Conservation (phyloP, 331 rosid species). For the Acacia concinna region DNA sequence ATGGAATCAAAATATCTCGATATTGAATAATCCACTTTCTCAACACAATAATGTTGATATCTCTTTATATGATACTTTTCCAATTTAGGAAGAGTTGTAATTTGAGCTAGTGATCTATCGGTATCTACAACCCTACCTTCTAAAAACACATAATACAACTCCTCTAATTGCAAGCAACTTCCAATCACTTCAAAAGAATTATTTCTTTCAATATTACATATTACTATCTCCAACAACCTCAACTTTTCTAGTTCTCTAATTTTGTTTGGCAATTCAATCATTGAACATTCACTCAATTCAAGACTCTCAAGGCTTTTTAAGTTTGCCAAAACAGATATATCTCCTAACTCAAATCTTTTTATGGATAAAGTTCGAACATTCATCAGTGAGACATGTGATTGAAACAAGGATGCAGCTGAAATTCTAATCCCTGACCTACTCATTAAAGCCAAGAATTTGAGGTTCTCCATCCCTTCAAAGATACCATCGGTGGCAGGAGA, state of each 20-base stretch:
- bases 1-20: not conserved
- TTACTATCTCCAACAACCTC: not conserved
- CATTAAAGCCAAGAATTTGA: slow-evolving; percentile 22
- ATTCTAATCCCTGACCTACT: rapidly evolving
- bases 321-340: slow-evolving; percentile 14
- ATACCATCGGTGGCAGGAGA: not conserved
- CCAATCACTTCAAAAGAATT: slow-evolving; percentile 26
- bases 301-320: slow-evolving; percentile 17
- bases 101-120: not conserved
- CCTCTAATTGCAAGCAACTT: slow-evolving; percentile 22
- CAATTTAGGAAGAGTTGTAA: not conserved
- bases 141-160: not conserved
- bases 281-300: not conserved
- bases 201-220: not conserved
- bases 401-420: not conserved
- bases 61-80: not conserved
- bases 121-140: rapidly evolving
- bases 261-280: not conserved
- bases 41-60: rapidly evolving
- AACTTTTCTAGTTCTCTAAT: not conserved
- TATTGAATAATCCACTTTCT: not conserved
- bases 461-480: slow-evolving; percentile 7
- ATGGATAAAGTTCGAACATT: slow-evolving; percentile 24
- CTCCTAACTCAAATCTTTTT: not conserved
- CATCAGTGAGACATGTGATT: not conserved